These are phyloP conservation scores for Croton setiger DNA, from an alignment of 441 rosid species.

Conservation along the genomic window DNA sequence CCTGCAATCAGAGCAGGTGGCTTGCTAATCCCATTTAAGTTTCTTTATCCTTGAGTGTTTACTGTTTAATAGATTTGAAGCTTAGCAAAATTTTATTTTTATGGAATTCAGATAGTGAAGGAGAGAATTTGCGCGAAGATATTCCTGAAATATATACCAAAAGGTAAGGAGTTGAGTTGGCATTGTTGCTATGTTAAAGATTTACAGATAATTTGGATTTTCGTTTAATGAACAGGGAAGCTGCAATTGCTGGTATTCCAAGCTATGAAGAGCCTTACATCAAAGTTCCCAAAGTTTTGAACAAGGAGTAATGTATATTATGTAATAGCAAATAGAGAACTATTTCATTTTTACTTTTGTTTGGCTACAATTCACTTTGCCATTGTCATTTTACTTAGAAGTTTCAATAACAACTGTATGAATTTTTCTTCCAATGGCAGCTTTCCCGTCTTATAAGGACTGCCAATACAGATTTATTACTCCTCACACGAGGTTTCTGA, in stretches of 20 bases:
- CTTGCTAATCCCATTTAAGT: neutral
- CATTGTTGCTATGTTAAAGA: neutral
- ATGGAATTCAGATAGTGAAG: constrained; percentile 44
- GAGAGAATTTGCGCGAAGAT: constrained; percentile 62
- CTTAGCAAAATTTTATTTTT: constrained; percentile 2
- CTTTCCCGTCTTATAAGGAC: too few species aligned
- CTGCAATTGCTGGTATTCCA: constrained; percentile 58
- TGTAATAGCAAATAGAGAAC: too few species aligned
- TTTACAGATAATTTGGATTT: neutral
- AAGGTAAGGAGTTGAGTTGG: constrained; percentile 33
- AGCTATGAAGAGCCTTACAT: constrained; percentile 63
- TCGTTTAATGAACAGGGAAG: constrained; percentile 39
- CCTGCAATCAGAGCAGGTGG: constrained; percentile 87
- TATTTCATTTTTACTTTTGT: neutral
- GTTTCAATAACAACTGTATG: neutral
- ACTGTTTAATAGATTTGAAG: too few species aligned
- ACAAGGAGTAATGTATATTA: constrained; percentile 39
- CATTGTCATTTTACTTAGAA: neutral
- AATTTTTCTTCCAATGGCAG: too few species aligned
- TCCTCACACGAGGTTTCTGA: too few species aligned
- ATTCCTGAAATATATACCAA: constrained; percentile 60
- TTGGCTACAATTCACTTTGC: neutral
- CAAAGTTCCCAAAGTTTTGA: constrained; percentile 70
- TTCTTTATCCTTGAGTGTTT: neutral
- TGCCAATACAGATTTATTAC: too few species aligned